Evolutionary conservation across 805 yeast species (phyloP), one percentile per base, ranked within the genome.

Genomic region (Saturnispora gosingensis): DNA sequence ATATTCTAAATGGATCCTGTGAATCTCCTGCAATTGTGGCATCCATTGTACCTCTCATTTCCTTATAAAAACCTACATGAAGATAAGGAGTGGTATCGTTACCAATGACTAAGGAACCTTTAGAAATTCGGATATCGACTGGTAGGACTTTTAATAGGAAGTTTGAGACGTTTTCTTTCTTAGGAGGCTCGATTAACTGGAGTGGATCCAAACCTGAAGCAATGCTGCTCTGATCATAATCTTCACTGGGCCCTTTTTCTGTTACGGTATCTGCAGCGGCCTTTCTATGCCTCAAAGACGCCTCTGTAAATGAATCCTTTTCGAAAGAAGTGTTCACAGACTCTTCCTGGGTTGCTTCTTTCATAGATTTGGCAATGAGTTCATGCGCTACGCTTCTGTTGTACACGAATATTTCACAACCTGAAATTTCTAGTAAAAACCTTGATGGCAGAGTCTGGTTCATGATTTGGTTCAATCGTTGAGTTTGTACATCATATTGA

Each of bases 311-410:
- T 8, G 42, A 38, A 10, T 18, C 24, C 24, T 38, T 38, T 38
- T 38, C 42, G 10, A 38, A 38, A 18, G 42, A 38, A 1, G 42
- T 38, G 28, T 40, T 35, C 15, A 16, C 11, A 24, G 43, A 18
- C 45, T 35, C 44, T 36, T 35, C 44, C 27, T 42, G 34, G 5
- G 38, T 22, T 36, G 50, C 55, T 39, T 18, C 43, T 30, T 43
- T 55, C 51, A 55, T 18, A 34, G 49, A 42, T 28, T 53, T 25
- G 40, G 43, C 52, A 25, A 56, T 48, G 49, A 40, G 27, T 43
- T 87, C 90, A 66, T 85, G 93, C 0, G 96, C 90, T 10, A 70
- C 71, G 0, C 87, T 78, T 61, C 93, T 76, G 66, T 93, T 93
- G 66, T 86, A 91, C 52, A 85, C 69, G 63, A 89, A 93, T 45